Base-by-base conservation (phyloP, 2,329 filamentous ascomycete species). In the Pyricularia grisea region DNA sequence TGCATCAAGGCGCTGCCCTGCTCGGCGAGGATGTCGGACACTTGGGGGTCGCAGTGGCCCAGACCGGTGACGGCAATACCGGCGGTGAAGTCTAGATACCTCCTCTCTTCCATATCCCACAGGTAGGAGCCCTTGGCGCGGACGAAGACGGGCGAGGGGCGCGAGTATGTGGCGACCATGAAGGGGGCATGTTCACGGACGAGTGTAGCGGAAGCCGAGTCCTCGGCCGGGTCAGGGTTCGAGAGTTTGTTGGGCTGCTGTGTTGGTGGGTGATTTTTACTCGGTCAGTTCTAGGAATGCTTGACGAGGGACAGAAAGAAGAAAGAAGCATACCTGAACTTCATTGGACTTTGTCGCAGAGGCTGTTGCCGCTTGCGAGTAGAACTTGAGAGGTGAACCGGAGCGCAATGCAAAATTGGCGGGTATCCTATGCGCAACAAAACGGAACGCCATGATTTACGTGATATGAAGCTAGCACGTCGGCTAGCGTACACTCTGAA, bases 121-220 rank as follows among this genome's bases (percentile, higher is more conserved):
- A 99, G 79, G 78, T 93, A 94, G 71, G 90, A 93, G 2, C 95
- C 95, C 77, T 93, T 83, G 72, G 94, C 95, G 78, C 90, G 92
- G 70, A 93, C 88, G 79, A 99, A 97, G 76, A 98, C 92, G 2
- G 93, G 93, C 64, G 91, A 86, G 66, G 95, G 94, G 30, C 95
- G 92, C 68, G 93, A 89, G 80, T 99, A 99, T 68, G 95, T 99
- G 2, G 93, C 90, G 31, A 99, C 92, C 94, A 99, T 98, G 81
- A 89, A 98, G 3, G 92, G 91, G 36, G 89, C 85, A 75, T 93
- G 89, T 71, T 92, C 87, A 73, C 88, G 85, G 72, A 97, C 87
- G 70, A 97, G 85, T 33, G 88, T 85, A 42, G 88, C 87, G 72
- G 92, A 96, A 74, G 28, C n/a, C 1, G 68, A 69, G 50, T 66